Base-by-base conservation (phyloP, 2,329 filamentous ascomycete genomes). In the Penicillium sp. region DNA sequence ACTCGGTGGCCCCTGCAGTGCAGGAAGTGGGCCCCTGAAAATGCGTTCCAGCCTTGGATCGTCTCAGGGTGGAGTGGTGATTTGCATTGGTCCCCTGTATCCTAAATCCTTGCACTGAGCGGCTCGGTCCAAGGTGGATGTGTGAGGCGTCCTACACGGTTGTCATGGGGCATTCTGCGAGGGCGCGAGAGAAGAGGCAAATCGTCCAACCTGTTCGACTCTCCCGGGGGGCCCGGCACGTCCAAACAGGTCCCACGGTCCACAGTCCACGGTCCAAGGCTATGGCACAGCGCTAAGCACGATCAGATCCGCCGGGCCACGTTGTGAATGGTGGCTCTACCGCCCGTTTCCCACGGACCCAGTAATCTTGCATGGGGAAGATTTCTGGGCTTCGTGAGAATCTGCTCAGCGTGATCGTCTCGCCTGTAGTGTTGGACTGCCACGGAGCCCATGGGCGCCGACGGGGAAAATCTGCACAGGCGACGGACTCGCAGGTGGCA, bases 231-330 rank as follows among this genome's bases (percentile, higher is more conserved):
- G 40, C 15, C 39, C 40, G n/a, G n/a, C n/a, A 30, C 28, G 26
- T 23, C 21, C 34, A 25, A 37, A 18, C 43, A 41, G 41, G 47
- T 7, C 36, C 39, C 20, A 8, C 39, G 33, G 35, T 41, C n/a
- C n/a, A n/a, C n/a, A n/a, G n/a, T n/a, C n/a, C n/a, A n/a, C n/a
- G n/a, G n/a, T n/a, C n/a, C n/a, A n/a, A n/a, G 6, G 43, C 41
- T 48, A 46, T 49, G 44, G 47, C 47, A 50, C 39, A 44, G 52
- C 48, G 50, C 51, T 56, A 53, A 53, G 40, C 42, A 48, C 41
- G 51, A 56, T 56, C 50, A 53, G 53, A 56, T 56, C 53, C 50
- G 47, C 50, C 36, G 40, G 39, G 50, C 53, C 53, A 56, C 53
- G 53, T 56, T 56, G 47, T 54, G 44, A 56, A 51, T 56, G 53